These are phyloP conservation scores for Punctularia strigosozonata DNA, from an alignment of 768 basidiomycete genomes.

Conservation along the genomic window DNA sequence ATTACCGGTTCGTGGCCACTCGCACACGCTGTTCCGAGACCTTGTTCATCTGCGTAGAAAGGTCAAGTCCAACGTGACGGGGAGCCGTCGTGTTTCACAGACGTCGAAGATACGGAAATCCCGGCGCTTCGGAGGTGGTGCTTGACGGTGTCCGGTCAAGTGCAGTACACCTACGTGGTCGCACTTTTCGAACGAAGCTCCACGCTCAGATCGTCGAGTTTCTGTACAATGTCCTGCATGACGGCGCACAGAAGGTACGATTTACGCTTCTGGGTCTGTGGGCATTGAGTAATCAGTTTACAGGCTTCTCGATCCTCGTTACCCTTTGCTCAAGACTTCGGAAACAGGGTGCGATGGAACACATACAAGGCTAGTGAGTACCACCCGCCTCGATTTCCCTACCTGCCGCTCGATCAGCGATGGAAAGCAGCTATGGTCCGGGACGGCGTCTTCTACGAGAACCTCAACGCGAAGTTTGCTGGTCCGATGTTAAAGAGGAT, in stretches of 20 bases:
- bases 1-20: conserved; percentile 28
- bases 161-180: conserved; percentile 34
- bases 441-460: conserved; percentile 42
- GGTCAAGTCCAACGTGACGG: conserved; percentile 54
- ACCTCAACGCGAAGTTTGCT: conserved; percentile 48
- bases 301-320: conserved; percentile 33
- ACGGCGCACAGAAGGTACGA: conserved; percentile 37
- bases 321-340: conserved; percentile 35
- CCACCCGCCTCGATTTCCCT: not conserved
- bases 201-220: conserved; percentile 31
- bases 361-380: conserved; percentile 46
- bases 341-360: conserved; percentile 44
- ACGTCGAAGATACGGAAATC: conserved; percentile 40
- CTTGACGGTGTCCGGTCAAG: conserved; percentile 38
- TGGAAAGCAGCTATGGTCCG: conserved; percentile 30
- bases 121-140: conserved; percentile 50
- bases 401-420: not conserved
- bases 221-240: conserved; percentile 38
- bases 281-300: conserved; percentile 8
- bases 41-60: conserved; percentile 10
- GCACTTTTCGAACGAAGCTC: conserved; percentile 34
- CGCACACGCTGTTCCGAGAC: not conserved
- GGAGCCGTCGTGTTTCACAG: conserved; percentile 40
- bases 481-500: conserved; percentile 49
- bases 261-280: not conserved